Percentiles rank a stretch among this genome's conserved stretches.
phyloP scores from a whole-genome alignment of 768 basidiomycete species.

The Boletus subparvulus region DNA sequence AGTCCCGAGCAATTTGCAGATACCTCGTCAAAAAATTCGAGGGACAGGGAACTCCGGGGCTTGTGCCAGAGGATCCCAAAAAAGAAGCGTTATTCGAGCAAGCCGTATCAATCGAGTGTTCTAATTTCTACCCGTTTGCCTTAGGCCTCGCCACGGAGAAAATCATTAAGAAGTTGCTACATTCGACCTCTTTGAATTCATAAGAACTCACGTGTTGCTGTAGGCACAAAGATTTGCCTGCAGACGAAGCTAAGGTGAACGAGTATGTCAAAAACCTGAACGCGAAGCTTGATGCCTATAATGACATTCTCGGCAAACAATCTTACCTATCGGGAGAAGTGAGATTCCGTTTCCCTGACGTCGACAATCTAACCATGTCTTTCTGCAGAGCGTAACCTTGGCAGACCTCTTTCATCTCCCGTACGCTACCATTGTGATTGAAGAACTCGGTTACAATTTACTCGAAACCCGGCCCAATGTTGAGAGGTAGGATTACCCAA shows the following conservation, averaged over 20 bases:
- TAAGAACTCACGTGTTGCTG: constrained; percentile 4
- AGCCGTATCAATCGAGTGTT: constrained; percentile 20
- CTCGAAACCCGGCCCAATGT: constrained; percentile 27
- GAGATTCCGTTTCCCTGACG: constrained; percentile 9
- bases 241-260: constrained; percentile 26
- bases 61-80: constrained; percentile 17
- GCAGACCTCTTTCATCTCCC: constrained; percentile 49
- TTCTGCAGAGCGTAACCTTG: constrained; percentile 39
- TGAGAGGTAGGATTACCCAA: constrained; percentile 18
- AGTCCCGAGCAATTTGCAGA: constrained; percentile 29
- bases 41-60: constrained; percentile 19
- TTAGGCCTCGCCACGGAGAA: constrained; percentile 44
- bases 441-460: constrained; percentile 21
- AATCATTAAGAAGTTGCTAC: constrained; percentile 48
- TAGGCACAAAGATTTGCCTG: constrained; percentile 7
- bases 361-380: neutral
- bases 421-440: constrained; percentile 33
- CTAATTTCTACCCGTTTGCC: constrained; percentile 52
- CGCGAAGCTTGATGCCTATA: constrained; percentile 49
- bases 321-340: constrained; percentile 59
- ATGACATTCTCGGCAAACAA: constrained; percentile 51
- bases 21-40: constrained; percentile 33
- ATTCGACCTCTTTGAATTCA: constrained; percentile 9
- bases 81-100: constrained; percentile 23
- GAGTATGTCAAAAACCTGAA: constrained; percentile 28